Evolutionary conservation across 2,329 filamentous ascomycete genomes (phyloP), one percentile per base, ranked within the genome.

Genomic region (Colletotrichum gigasporum): DNA sequence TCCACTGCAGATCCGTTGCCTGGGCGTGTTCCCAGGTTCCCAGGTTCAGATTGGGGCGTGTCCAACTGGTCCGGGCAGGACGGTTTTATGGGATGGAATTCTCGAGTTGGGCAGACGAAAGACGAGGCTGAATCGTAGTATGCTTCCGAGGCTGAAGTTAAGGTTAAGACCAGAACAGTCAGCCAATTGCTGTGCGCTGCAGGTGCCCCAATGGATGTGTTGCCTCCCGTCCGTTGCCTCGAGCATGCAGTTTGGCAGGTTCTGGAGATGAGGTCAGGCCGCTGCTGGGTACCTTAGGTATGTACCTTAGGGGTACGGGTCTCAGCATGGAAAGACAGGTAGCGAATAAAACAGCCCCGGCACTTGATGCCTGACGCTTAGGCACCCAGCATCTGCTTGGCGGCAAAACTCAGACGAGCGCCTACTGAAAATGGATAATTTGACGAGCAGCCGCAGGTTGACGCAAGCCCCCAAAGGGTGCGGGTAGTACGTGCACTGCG

Each of bases 391-490:
- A n/a, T 18, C 60, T 28, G 20, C 22, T 8, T 11, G 24, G 45
- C 22, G 32, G 45, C 34, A 44, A 50, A 54, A 20, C 28, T 37
- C 61, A 54, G 41, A 32, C 42, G 52, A 58, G 63, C 35, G 63
- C 47, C 48, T 66, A 37, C 56, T 48, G 10, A n/a, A 66, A 63
- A 42, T 14, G 22, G 65, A 35, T 16, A 62, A 51, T 63, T 65
- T 58, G 53, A 55, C 53, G 66, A 63, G 58, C 52, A 63, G 62
- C 62, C 57, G 62, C 62, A 55, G 32, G 58, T 56, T 65, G 35
- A 65, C 57, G 63, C 63, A 57, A 57, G 28, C 35, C 37, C 55
- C 48, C 61, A 54, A 41, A 48, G 48, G 44, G 14, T 24, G 4
- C 12, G 26, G 22, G 28, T 65, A 51, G 63, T 48, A 32, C 34